phyloP scores from a whole-genome alignment of 148 eudicot genomes.

The Simmondsia chinensis region DNA sequence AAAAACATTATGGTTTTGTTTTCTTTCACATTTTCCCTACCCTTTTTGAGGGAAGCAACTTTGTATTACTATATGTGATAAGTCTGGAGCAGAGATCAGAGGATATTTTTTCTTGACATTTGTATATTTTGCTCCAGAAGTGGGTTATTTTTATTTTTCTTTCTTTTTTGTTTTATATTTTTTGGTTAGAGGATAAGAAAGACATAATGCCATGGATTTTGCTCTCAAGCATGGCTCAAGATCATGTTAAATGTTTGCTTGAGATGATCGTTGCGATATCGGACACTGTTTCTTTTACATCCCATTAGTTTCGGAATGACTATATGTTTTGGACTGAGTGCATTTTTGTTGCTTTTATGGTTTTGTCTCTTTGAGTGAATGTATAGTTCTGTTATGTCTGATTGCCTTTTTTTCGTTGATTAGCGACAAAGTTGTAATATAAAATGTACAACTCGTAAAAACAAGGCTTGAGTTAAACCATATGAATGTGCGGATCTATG shows the following conservation, averaged over 20 bases:
- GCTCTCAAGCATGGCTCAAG: slow-evolving; percentile 23
- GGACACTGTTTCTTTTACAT: no score
- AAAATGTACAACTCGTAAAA: no score
- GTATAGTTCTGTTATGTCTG: no score
- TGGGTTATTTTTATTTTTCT: slow-evolving; percentile 8
- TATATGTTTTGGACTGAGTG: no score
- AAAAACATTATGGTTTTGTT: slow-evolving; percentile 8
- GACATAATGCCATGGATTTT: slow-evolving; percentile 48
- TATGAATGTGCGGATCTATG: no score
- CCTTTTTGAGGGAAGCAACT: slow-evolving; percentile 17
- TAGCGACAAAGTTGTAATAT: no score
- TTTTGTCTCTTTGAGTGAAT: no score
- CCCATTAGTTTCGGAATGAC: no score
- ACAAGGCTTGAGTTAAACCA: no score
- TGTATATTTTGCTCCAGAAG: slow-evolving; percentile 42
- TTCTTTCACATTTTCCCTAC: slow-evolving; percentile 10
- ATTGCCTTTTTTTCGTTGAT: no score
- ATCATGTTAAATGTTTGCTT: slow-evolving; percentile 17
- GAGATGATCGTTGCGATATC: no score
- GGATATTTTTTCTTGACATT: slow-evolving; percentile 17
- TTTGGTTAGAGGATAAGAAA: slow-evolving; percentile 15
- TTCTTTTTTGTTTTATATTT: slow-evolving; percentile 5
- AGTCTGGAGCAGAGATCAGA: slow-evolving; percentile 25
- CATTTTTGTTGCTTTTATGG: no score
- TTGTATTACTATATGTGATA: slow-evolving; percentile 25